Percentiles rank a stretch among this genome's conserved stretches.
Evolutionary conservation across 179 eudicot genomes (phyloP).

Genomic region (Patellifolia procumbens): DNA sequence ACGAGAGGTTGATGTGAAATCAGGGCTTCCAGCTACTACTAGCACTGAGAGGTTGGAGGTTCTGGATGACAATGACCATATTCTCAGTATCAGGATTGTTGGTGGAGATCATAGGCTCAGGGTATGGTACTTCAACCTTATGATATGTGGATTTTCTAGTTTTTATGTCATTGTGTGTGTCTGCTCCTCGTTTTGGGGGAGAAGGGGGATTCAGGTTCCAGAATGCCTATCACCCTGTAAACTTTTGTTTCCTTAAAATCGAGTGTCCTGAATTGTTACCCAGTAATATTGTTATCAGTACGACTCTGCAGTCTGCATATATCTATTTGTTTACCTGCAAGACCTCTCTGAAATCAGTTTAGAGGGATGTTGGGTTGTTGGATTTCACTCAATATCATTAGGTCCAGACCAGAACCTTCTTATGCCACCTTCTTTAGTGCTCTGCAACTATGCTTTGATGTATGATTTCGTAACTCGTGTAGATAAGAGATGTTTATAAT

Average conservation of each 20-base stretch:
- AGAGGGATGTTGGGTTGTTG: background rate
- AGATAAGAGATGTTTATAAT: background rate
- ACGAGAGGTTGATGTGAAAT: conserved; percentile 52
- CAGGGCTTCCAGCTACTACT: conserved; percentile 60
- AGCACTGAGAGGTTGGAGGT: conserved; percentile 51
- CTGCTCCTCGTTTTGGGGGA: background rate
- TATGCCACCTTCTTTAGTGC: no score
- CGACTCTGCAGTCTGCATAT: no score
- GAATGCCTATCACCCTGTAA: background rate
- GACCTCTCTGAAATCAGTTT: background rate
- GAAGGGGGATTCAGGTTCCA: background rate
- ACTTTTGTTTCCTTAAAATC: background rate
- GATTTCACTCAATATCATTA: background rate
- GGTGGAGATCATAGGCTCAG: conserved; percentile 56
- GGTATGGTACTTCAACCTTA: conserved; percentile 30
- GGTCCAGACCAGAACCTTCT: background rate
- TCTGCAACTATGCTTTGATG: no score
- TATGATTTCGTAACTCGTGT: background rate
- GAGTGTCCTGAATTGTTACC: background rate
- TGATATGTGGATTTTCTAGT: background rate
- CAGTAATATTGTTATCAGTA: background rate
- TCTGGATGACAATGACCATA: conserved; percentile 51
- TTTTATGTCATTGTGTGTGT: background rate
- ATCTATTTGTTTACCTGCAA: background rate
- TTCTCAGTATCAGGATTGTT: conserved; percentile 46